phyloP scores from a whole-genome alignment of 805 yeast genomes.

The Saccharomyces eubayanus region DNA sequence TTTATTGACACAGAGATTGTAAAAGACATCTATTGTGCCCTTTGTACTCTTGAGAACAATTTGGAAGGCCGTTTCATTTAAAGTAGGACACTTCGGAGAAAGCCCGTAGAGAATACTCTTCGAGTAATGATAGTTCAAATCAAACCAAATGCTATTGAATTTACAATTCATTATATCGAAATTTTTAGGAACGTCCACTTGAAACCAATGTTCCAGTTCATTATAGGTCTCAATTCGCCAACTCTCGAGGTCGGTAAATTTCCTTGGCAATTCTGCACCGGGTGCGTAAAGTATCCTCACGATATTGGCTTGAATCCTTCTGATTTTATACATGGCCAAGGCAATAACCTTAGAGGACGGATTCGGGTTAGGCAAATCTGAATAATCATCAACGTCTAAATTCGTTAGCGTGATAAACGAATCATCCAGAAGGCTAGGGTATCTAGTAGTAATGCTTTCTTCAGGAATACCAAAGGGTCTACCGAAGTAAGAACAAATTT shows the following conservation, averaged over 20 bases:
- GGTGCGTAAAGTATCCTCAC: conserved; percentile 63
- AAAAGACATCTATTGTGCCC: conserved; percentile 57
- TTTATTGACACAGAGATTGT: conserved; percentile 45
- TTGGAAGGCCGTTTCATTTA: conserved; percentile 45
- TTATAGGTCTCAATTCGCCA: conserved; percentile 54
- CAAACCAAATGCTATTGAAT: conserved; percentile 62
- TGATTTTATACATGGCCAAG: conserved; percentile 54
- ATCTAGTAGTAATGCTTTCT: conserved; percentile 59
- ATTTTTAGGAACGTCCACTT: conserved; percentile 45
- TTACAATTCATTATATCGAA: conserved; percentile 59
- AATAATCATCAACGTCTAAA: conserved; percentile 34
- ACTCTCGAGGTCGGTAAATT: conserved; percentile 41
- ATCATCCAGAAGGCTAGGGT: conserved; percentile 72
- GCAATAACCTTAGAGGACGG: conserved; percentile 66
- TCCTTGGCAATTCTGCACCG: conserved; percentile 60
- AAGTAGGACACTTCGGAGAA: conserved; percentile 56
- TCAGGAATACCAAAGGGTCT: conserved; percentile 88
- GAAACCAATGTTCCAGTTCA: conserved; percentile 56
- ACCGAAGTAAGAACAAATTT: conserved; percentile 76
- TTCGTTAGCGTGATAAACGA: conserved; percentile 40
- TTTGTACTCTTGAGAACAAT: conserved; percentile 56
- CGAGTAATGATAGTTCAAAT: conserved; percentile 70
- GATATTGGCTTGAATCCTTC: conserved; percentile 71
- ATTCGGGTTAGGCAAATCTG: conserved; percentile 30
- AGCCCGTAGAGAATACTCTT: conserved; percentile 65